Conservation (phyloP, 495 filamentous ascomycete genomes). For the Aspergillus nanangensis region DNA sequence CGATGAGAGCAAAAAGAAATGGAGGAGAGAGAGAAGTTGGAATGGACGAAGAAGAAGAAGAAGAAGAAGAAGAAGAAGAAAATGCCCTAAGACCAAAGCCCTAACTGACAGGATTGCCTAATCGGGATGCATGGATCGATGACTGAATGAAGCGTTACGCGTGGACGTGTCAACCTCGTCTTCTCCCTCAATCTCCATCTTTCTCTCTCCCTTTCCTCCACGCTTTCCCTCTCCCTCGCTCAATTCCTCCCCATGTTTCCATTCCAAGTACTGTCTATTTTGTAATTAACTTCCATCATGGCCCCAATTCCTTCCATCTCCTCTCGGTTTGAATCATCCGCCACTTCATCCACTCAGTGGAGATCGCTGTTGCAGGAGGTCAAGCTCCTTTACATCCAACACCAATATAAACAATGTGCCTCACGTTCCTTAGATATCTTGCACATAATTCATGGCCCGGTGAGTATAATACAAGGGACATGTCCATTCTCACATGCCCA, state of each 20-base stretch:
- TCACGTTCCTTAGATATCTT: constrained; percentile 30
- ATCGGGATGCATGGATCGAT: no score
- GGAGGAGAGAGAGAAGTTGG: background rate
- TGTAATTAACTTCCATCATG: constrained; percentile 14
- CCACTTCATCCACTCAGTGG: constrained; percentile 29
- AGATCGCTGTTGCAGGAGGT: constrained; percentile 22
- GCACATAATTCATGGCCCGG: constrained; percentile 15
- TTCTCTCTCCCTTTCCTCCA: background rate
- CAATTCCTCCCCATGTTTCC: no score
- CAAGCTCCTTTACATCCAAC: constrained; percentile 33
- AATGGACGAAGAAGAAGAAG: background rate
- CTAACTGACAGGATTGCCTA: no score
- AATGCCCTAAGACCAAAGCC: no score
- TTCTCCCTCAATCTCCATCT: background rate
- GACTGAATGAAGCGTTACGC: no score
- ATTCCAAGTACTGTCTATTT: no score
- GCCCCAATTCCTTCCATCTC: constrained; percentile 16
- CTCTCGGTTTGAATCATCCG: constrained; percentile 11
- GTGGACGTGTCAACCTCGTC: no score
- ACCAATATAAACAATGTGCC: constrained; percentile 44
- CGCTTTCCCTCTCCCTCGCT: background rate
- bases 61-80: background rate
- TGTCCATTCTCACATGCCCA: no score
- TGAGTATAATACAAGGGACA: no score
- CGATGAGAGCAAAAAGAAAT: background rate